Base-by-base conservation (phyloP, 805 yeast species). In the Myxozyma mucilagina region DNA sequence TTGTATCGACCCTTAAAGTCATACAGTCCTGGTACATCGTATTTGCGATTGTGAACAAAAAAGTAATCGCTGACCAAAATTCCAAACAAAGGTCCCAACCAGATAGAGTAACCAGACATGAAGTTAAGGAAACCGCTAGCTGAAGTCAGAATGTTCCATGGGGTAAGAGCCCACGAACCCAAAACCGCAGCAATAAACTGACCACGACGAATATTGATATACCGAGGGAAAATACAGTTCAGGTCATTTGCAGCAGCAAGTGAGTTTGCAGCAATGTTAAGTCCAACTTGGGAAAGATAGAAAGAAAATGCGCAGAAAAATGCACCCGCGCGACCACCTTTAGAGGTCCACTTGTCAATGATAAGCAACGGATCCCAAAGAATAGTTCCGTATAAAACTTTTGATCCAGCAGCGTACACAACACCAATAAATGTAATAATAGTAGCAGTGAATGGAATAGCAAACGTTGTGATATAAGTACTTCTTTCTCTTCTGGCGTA, bases 171-270 rank as follows among this genome's bases (percentile, higher is more conserved):
- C 70, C 72, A 57, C 72, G 71, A 7, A 76, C 73, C 61, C 18
- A 76, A 60, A 32, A 71, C 32, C 29, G 70, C 72, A 18, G 76
- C 77, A 55, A 80, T 65, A 68, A 74, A 73, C 18, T 82, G 79
- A 20, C 85, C 86, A 44, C 83, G 70, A 44, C 73, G 70, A 53
- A 80, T 74, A 70, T 75, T 80, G 62, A 80, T 67, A 69, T 73
- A 80, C 43, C 76, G 73, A 4, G 84, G 84, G 54, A 78, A 69
- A 66, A 80, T 69, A 0, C 81, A 80, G 7, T 81, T 59, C 42
- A 1, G 73, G 59, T 80, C 84, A 1, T 80, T 72, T 70, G 64
- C 32, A 73, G 70, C 35, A 69, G 72, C 63, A 73, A 80, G 69
- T 76, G 80, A 10, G 78, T 77, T 36, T 75, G 83, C 61, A 20